Percentiles rank a stretch among this genome's conserved stretches.
Evolutionary conservation across 768 basidiomycete genomes (phyloP).

Genomic region (Mycena crocata): DNA sequence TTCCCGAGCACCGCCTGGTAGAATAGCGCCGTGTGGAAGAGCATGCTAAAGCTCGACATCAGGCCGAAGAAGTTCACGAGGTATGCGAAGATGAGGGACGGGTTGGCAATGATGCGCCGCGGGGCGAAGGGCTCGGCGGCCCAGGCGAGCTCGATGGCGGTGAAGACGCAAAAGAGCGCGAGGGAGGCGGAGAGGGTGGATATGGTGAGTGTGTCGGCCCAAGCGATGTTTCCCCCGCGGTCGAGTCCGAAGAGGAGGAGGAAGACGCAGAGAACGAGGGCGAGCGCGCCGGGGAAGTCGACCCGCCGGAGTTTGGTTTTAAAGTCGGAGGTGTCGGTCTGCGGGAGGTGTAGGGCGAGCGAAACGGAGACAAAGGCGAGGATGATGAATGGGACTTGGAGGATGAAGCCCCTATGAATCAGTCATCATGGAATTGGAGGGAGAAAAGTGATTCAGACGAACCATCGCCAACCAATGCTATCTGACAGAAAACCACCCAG

Average conservation of each 20-base stretch:
- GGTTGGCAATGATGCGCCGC: constrained; percentile 61
- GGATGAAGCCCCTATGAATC: constrained; percentile 61
- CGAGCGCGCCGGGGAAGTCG: constrained; percentile 70
- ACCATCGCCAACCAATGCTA: constrained; percentile 78
- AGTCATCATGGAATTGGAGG: not conserved
- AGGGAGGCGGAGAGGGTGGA: constrained; percentile 48
- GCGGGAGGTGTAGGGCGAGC: constrained; percentile 66
- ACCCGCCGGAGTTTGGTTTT: constrained; percentile 65
- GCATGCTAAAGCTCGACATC: constrained; percentile 54
- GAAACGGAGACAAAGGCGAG: constrained; percentile 66
- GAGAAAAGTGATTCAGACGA: not conserved
- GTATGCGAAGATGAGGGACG: constrained; percentile 63
- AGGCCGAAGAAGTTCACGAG: constrained; percentile 70
- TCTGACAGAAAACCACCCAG: constrained; percentile 73
- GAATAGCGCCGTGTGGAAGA: constrained; percentile 69
- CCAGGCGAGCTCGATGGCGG: constrained; percentile 57
- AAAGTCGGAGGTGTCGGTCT: constrained; percentile 53
- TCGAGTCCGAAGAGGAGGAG: constrained; percentile 69
- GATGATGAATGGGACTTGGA: constrained; percentile 68
- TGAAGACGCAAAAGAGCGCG: constrained; percentile 52
- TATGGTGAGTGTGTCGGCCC: constrained; percentile 54
- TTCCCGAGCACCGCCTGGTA: constrained; percentile 66
- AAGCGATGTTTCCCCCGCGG: constrained; percentile 62
- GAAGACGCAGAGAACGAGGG: constrained; percentile 67
- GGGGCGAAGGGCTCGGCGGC: constrained; percentile 74